A percentile compares a stretch with the other conserved stretches of the same genome.
These are phyloP conservation scores for Fremontodendron californicum DNA, from an alignment of 345 rosid species.

Conservation along the genomic window DNA sequence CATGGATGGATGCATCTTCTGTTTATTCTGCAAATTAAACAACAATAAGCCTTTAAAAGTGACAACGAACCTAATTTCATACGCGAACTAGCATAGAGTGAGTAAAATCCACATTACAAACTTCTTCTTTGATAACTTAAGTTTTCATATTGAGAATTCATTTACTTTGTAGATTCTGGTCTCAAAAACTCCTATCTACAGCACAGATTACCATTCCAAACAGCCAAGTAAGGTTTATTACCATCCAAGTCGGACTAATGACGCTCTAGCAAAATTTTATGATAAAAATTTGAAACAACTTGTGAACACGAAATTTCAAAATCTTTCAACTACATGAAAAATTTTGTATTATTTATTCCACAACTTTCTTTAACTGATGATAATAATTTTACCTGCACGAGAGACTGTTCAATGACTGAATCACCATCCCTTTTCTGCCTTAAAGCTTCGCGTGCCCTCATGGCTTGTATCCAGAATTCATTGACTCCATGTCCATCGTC, in stretches of 20 bases:
- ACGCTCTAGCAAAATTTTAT: background rate
- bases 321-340: background rate
- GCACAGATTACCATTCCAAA: background rate
- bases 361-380: background rate
- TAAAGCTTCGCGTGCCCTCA: slow-evolving; percentile 47
- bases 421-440: slow-evolving; percentile 26
- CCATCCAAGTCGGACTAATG: background rate
- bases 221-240: background rate
- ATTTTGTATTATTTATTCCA: background rate
- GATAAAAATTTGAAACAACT: background rate
- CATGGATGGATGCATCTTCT: slow-evolving; percentile 53
- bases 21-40: slow-evolving; percentile 48
- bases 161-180: background rate
- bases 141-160: background rate
- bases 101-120: slow-evolving; percentile 1
- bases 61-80: slow-evolving; percentile 2
- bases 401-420: slow-evolving; percentile 10
- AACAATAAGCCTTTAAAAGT: background rate
- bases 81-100: background rate
- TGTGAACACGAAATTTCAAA: background rate
- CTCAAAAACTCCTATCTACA: background rate
- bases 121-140: background rate
- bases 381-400: slow-evolving; percentile 24
- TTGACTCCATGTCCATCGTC: slow-evolving; percentile 25
- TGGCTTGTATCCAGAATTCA: slow-evolving; percentile 42